phyloP scores from a whole-genome alignment of 345 rosid genomes.

The Brassica juncea region DNA sequence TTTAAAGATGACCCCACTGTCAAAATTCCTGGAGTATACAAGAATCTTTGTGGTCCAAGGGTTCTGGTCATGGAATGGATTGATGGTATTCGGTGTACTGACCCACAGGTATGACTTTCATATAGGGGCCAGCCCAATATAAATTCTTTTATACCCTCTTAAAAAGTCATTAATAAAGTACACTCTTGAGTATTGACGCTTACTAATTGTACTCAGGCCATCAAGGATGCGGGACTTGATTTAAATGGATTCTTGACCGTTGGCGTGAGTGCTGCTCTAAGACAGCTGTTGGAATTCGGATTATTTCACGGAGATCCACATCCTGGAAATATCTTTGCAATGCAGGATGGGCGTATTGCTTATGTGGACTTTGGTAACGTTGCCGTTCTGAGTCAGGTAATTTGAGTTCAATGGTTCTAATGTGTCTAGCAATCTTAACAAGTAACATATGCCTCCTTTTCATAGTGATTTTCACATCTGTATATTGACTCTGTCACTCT shows the following conservation, averaged over 20 bases:
- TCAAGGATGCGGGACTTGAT: slow-evolving; percentile 87
- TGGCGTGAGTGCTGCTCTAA: slow-evolving; percentile 96
- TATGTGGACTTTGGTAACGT: slow-evolving; percentile 99
- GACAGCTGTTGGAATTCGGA: slow-evolving; percentile 92
- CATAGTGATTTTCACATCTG: not conserved
- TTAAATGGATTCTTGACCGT: slow-evolving; percentile 85
- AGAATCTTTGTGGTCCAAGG: slow-evolving; percentile 80
- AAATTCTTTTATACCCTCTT: slow-evolving; percentile 20
- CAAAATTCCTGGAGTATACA: slow-evolving; percentile 90
- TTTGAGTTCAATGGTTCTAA: slow-evolving; percentile 17
- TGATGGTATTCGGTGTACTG: slow-evolving; percentile 95
- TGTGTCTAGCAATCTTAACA: slow-evolving; percentile 3
- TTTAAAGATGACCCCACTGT: slow-evolving; percentile 93
- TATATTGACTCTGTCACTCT: slow-evolving; percentile 4
- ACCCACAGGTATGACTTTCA: slow-evolving; percentile 71
- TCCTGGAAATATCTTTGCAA: slow-evolving; percentile 98
- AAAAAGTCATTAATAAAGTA: slow-evolving; percentile 12
- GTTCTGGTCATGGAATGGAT: slow-evolving; percentile 99
- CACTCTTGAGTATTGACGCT: slow-evolving; percentile 23
- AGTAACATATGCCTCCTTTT: not conserved
- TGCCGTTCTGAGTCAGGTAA: slow-evolving; percentile 97
- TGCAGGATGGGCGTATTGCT: slow-evolving; percentile 97
- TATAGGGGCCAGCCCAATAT: slow-evolving; percentile 8
- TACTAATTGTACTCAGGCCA: slow-evolving; percentile 57
- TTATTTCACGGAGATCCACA: slow-evolving; percentile 98